A percentile compares a stretch with the other conserved stretches of the same genome.
Conservation (phyloP, 2,329 filamentous ascomycete genomes). For the Claviceps sorghi region DNA sequence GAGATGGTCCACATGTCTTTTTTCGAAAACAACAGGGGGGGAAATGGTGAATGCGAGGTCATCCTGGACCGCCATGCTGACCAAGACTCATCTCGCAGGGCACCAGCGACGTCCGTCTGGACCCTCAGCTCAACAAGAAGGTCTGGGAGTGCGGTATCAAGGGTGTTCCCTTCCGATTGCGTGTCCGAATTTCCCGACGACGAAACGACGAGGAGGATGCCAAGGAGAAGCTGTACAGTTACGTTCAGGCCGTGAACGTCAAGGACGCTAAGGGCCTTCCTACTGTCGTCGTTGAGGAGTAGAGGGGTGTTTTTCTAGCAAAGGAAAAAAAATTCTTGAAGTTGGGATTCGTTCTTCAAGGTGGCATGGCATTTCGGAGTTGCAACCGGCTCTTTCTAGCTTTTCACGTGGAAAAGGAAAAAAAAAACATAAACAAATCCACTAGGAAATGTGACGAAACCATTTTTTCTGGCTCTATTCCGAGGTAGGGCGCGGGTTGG, state of each 20-base stretch:
- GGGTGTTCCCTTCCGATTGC: constrained; percentile 93
- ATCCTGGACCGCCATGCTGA: constrained; percentile 8
- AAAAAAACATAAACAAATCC: constrained; percentile 8
- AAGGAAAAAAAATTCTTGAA: constrained; percentile 15
- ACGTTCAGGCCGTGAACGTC: constrained; percentile 98
- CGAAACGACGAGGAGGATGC: constrained; percentile 99
- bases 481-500: background rate
- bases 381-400: constrained; percentile 30
- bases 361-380: constrained; percentile 31
- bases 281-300: constrained; percentile 73
- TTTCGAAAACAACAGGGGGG: background rate
- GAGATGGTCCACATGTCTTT: background rate
- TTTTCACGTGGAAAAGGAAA: constrained; percentile 25
- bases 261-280: constrained; percentile 97
- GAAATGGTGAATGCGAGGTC: too few species aligned
- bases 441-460: constrained; percentile 20
- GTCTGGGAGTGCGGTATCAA: constrained; percentile 99
- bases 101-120: constrained; percentile 90
- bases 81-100: constrained; percentile 41
- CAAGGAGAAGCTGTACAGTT: constrained; percentile 99
- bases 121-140: constrained; percentile 99
- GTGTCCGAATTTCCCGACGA: constrained; percentile 97
- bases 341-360: constrained; percentile 27
- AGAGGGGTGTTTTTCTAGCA: constrained; percentile 22
- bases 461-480: constrained; percentile 1